phyloP scores from a whole-genome alignment of 2,329 filamentous ascomycete species.

The Cyphellophora attinorum region DNA sequence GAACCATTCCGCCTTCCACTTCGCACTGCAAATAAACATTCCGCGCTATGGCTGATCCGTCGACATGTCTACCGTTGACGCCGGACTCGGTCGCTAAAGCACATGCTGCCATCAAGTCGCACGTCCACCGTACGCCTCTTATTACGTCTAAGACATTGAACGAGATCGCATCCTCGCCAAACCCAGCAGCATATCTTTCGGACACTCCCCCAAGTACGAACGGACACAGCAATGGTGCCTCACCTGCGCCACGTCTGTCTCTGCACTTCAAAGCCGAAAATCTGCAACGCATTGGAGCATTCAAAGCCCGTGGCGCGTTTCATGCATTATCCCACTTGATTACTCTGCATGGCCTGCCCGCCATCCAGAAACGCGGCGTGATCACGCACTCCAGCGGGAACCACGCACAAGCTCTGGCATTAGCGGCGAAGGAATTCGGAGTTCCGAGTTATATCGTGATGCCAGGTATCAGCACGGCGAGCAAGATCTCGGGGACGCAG shows the following conservation, averaged over 20 bases:
- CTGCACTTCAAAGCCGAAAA: slow-evolving; percentile 97
- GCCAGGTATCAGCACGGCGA: slow-evolving; percentile 74
- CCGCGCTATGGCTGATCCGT: slow-evolving; percentile 36
- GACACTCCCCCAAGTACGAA: slow-evolving; percentile 21
- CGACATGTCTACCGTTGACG: slow-evolving; percentile 53
- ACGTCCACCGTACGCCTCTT: slow-evolving; percentile 77
- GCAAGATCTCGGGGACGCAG: slow-evolving; percentile 75
- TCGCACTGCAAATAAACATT: too few species aligned
- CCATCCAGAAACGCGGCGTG: slow-evolving; percentile 58
- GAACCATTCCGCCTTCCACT: too few species aligned
- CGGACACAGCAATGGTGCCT: slow-evolving; percentile 44
- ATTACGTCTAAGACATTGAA: slow-evolving; percentile 70
- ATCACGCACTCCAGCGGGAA: slow-evolving; percentile 90
- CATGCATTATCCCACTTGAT: slow-evolving; percentile 68
- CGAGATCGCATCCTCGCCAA: slow-evolving; percentile 62
- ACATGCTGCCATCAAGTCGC: slow-evolving; percentile 59
- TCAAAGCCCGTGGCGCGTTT: slow-evolving; percentile 86
- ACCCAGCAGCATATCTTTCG: slow-evolving; percentile 26
- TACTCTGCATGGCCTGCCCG: slow-evolving; percentile 50
- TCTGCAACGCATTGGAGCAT: slow-evolving; percentile 78
- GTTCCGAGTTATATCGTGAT: slow-evolving; percentile 86
- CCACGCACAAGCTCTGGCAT: slow-evolving; percentile 83
- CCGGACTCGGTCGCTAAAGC: slow-evolving; percentile 63
- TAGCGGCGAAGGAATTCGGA: slow-evolving; percentile 64
- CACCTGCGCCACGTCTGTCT: slow-evolving; percentile 47